These are phyloP conservation scores for Tetramitus jugosus DNA, from an alignment of 208 protist genomes.

Conservation along the genomic window DNA sequence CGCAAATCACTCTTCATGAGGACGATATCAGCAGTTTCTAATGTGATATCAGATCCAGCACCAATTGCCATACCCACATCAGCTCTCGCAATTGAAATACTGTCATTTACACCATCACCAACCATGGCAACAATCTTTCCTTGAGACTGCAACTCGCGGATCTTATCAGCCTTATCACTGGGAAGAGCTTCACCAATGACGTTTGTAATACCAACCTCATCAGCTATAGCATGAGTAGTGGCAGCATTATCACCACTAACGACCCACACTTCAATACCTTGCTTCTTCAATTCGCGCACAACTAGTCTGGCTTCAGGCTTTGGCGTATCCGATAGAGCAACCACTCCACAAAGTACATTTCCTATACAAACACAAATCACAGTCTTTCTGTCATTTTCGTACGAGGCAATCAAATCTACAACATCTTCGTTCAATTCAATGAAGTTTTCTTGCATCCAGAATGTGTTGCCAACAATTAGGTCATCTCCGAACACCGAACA, in stretches of 20 bases:
- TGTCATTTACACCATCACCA: slow-evolving; percentile 74
- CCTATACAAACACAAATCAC: not conserved
- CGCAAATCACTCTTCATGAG: too few species aligned
- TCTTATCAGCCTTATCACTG: slow-evolving; percentile 67
- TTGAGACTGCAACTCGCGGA: slow-evolving; percentile 53
- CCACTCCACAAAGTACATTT: not conserved
- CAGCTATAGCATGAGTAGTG: too few species aligned
- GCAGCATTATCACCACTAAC: slow-evolving; percentile 1
- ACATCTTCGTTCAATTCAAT: not conserved
- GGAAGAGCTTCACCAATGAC: too few species aligned
- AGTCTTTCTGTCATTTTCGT: not conserved
- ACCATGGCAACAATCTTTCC: slow-evolving; percentile 51
- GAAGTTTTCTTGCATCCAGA: too few species aligned
- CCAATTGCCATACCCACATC: slow-evolving; percentile 75
- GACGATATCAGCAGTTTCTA: slow-evolving; percentile 65
- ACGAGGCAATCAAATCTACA: not conserved
- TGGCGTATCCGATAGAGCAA: not conserved
- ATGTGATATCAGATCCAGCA: slow-evolving; percentile 62
- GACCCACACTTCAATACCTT: not conserved
- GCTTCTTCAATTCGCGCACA: not conserved
- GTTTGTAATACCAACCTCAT: too few species aligned
- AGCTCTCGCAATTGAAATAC: slow-evolving; percentile 55
- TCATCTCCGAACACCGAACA: too few species aligned
- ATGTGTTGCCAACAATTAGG: too few species aligned
- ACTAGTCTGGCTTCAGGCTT: not conserved